Evolutionary conservation across 2,329 filamentous ascomycete genomes (phyloP).

Genomic region (Penicillium occitanis): DNA sequence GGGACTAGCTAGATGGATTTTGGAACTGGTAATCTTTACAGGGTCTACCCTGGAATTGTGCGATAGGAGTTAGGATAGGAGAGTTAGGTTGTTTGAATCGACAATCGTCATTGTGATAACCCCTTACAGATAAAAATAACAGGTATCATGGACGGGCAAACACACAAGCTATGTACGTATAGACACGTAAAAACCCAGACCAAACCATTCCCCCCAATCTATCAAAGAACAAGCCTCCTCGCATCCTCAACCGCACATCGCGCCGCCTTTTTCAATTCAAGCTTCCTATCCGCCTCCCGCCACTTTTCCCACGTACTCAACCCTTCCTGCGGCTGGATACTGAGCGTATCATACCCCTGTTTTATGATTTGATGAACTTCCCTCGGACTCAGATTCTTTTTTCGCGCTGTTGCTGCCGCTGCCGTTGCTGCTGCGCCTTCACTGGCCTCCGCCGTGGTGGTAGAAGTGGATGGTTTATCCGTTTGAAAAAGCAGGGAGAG

Average conservation of each 20-base stretch:
- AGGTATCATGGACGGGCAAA: neutral
- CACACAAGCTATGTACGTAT: conserved; percentile 1
- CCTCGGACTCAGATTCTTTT: conserved; percentile 72
- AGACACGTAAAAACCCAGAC: conserved; percentile 8
- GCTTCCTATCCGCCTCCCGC: conserved; percentile 81
- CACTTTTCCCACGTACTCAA: conserved; percentile 83
- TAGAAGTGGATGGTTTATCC: conserved; percentile 34
- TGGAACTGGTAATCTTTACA: neutral
- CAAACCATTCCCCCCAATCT: neutral
- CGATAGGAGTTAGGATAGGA: neutral
- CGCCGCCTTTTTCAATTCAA: conserved; percentile 81
- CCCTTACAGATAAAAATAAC: neutral
- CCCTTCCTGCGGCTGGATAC: conserved; percentile 84
- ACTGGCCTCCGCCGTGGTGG: conserved; percentile 31
- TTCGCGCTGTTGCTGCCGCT: conserved; percentile 34
- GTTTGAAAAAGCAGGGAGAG: conserved; percentile 67
- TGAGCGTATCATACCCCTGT: conserved; percentile 91
- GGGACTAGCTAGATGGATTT: neutral
- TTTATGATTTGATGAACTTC: conserved; percentile 92
- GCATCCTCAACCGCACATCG: conserved; percentile 73
- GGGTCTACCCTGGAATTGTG: neutral
- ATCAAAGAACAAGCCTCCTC: conserved; percentile 47
- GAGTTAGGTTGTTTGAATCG: conserved; percentile 3
- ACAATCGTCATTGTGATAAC: neutral
- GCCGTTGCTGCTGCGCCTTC: conserved; percentile 23